Conservation (phyloP, 768 basidiomycete genomes). For the Mycena vitilis region DNA sequence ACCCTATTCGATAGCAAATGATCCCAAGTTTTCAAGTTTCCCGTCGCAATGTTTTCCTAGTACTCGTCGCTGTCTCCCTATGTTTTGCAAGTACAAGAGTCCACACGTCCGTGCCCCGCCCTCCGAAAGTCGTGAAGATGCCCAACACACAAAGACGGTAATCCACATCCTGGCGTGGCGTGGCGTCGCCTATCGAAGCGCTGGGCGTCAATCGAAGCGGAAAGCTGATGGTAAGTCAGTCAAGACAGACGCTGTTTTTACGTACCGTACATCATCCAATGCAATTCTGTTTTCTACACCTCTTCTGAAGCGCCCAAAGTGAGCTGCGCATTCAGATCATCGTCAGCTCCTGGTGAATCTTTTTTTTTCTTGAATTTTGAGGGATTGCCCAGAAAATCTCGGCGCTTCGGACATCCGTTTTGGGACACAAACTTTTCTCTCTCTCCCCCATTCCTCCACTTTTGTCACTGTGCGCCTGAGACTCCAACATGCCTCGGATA, state of each 20-base stretch:
- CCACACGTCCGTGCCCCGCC: constrained; percentile 36
- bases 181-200: constrained; percentile 14
- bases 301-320: background rate
- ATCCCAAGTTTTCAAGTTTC: constrained; percentile 75
- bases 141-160: background rate
- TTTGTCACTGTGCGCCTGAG: constrained; percentile 3
- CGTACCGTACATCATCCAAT: constrained; percentile 24
- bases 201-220: constrained; percentile 30
- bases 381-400: background rate
- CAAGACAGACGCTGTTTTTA: background rate
- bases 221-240: constrained; percentile 24
- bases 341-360: too few species aligned
- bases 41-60: constrained; percentile 62
- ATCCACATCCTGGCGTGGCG: background rate
- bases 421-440: constrained; percentile 31
- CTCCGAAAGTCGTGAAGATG: constrained; percentile 26
- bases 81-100: constrained; percentile 58
- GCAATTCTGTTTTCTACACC: background rate
- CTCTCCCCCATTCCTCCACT: background rate
- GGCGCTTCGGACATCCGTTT: constrained; percentile 6
- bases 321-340: background rate
- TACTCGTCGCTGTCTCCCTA: constrained; percentile 61
- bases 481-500: constrained; percentile 53
- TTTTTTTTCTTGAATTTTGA: too few species aligned
- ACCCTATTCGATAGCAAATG: constrained; percentile 62